Base-by-base conservation (phyloP, 257 asterid species). In the Lavandula angustifolia region DNA sequence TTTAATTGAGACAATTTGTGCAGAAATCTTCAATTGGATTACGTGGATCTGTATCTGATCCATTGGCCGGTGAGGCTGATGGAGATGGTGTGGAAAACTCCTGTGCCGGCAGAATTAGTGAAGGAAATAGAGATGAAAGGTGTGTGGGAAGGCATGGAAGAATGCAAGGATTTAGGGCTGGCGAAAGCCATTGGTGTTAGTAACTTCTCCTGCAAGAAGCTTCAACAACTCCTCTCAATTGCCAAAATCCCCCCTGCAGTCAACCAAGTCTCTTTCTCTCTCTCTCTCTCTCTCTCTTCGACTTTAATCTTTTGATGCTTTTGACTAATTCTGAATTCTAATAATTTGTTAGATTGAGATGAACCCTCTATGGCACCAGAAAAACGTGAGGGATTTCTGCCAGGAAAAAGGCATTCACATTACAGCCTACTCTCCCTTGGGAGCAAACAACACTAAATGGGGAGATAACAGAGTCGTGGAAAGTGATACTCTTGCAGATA, bases 71-170 rank as follows among this genome's bases (percentile, higher is more conserved):
- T 87, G 33, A 78, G 83, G 52, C 9, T 85, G 66, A 79, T 75
- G 3, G 79, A 75, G 48, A 55, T 37, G 63, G 5, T 76, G 1
- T 22, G 34, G 4, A 18, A 5, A 42, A 47, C 49, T 0, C 86
- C 90, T 0, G 73, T 73, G 1, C 64, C 70, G 0, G 65, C 27
- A 14, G 86, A 76, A 11, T 68, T 69, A 7, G 43, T 87, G 17
- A 44, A 43, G 55, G 66, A 70, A 3, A 31, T 83, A 48, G 91
- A 87, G 59, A 18, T 83, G 8, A 75, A 74, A 57, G 88, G 85
- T 0, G 86, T 51, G 5, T 87, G 95, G 95, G 80, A 75, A 76
- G 83, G 69, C 14, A 85, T 87, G 95, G 95, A 87, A 71, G 85
- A 81, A 66, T 81, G 90, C 67, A 54, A 60, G 52, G 75, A 64